Conservation (phyloP, 192 early-diverging fungal genomes). For the Linnemannia elongata region DNA sequence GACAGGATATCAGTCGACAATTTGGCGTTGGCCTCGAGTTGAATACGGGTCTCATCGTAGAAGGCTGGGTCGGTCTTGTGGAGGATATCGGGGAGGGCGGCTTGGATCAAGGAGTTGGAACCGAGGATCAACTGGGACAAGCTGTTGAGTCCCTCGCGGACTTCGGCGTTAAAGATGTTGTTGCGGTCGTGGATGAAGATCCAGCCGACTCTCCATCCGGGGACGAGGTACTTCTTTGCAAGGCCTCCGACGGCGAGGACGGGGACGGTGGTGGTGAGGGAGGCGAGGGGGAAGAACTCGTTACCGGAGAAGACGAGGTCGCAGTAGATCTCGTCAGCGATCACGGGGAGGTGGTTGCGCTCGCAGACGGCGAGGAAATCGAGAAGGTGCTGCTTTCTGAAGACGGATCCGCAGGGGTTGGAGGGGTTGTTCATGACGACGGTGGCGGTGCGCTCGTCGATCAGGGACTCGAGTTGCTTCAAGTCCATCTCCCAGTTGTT, state of each 20-base stretch:
- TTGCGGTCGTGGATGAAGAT: slow-evolving; percentile 84
- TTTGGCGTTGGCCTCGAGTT: slow-evolving; percentile 79
- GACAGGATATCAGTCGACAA: slow-evolving; percentile 71
- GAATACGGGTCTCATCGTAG: slow-evolving; percentile 74
- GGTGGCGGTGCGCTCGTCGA: slow-evolving; percentile 84
- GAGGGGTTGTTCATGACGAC: slow-evolving; percentile 93
- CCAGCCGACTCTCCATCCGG: slow-evolving; percentile 96
- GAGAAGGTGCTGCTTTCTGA: slow-evolving; percentile 76
- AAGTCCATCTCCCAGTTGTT: slow-evolving; percentile 89
- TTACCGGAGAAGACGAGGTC: slow-evolving; percentile 83
- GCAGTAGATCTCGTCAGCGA: slow-evolving; percentile 93
- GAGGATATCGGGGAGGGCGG: slow-evolving; percentile 85
- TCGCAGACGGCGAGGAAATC: slow-evolving; percentile 82
- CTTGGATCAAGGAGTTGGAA: slow-evolving; percentile 83
- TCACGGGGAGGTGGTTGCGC: slow-evolving; percentile 82
- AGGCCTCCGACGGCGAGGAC: slow-evolving; percentile 87
- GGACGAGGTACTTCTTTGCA: slow-evolving; percentile 91
- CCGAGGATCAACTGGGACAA: slow-evolving; percentile 86
- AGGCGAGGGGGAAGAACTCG: slow-evolving; percentile 76
- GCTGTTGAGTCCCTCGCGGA: slow-evolving; percentile 79
- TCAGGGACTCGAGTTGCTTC: slow-evolving; percentile 80
- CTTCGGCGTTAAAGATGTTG: slow-evolving; percentile 62
- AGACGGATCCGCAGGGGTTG: slow-evolving; percentile 94
- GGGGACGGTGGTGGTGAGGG: slow-evolving; percentile 85
- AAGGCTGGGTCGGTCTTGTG: slow-evolving; percentile 76